Evolutionary conservation across 2,329 filamentous ascomycete genomes (phyloP).

Genomic region (Cercospora zeae-maydis): DNA sequence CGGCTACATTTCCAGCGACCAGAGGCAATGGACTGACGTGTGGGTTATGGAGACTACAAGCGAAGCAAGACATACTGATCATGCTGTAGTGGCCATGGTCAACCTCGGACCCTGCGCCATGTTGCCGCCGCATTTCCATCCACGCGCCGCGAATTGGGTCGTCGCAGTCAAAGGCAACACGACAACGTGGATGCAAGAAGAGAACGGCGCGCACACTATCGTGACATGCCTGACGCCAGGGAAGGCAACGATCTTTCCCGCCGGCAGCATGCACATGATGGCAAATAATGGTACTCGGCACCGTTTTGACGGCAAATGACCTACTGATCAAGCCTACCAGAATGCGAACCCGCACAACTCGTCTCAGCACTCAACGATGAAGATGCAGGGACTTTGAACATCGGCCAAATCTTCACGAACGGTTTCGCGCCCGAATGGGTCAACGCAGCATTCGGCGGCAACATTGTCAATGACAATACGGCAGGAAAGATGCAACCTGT

Average conservation of each 20-base stretch:
- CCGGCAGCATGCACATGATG: constrained; percentile 50
- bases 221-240: constrained; percentile 43
- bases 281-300: constrained; percentile 45
- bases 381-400: constrained; percentile 50
- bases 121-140: constrained; percentile 51
- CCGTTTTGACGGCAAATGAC: neutral
- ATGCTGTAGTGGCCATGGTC: constrained; percentile 33
- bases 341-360: constrained; percentile 49
- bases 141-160: constrained; percentile 50
- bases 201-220: constrained; percentile 49
- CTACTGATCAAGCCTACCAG: constrained; percentile 30
- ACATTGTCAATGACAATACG: constrained; percentile 34
- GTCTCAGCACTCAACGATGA: constrained; percentile 50
- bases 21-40: constrained; percentile 47
- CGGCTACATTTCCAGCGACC: constrained; percentile 50
- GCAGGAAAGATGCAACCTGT: constrained; percentile 37
- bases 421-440: constrained; percentile 43
- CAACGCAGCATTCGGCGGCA: constrained; percentile 43
- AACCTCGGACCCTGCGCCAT: constrained; percentile 52
- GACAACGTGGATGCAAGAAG: constrained; percentile 51
- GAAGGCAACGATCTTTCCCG: constrained; percentile 51
- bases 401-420: constrained; percentile 45
- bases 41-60: constrained; percentile 30
- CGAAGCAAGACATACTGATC: constrained; percentile 7
- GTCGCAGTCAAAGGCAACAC: constrained; percentile 49